Base-by-base conservation (phyloP, 2,329 filamentous ascomycete genomes). In the Fusarium concolor region DNA sequence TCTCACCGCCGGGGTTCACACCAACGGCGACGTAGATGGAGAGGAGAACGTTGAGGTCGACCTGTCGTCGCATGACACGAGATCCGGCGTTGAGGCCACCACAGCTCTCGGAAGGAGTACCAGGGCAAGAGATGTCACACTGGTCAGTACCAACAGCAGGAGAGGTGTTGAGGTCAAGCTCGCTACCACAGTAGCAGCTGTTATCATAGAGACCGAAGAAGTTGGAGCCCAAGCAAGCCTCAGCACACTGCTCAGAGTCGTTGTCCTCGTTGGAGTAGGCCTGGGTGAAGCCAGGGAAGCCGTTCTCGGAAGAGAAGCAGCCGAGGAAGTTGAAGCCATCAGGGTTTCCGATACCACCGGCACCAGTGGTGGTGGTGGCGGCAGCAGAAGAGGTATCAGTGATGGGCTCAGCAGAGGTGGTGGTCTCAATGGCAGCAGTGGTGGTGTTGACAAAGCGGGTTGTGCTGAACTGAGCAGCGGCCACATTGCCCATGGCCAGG, bases 401-500 rank as follows among this genome's bases (percentile, higher is more conserved):
- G 35, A 24, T 31, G 29, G 29, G 29, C 29, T 26, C 55, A 11
- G 52, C 63, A 9, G 44, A 28, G 31, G 46, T 60, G 14, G 14
- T 44, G 24, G 24, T 35, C 22, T 24, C 22, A 18, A 51, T 52
- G 38, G 43, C 44, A 12, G 22, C 14, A 11, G 52, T 55, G 38
- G 29, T 60, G 17, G 24, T 46, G 47, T 69, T 69, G 50, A 42
- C 31, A 44, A 71, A 63, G 24, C 49, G 44, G 11, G 35, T 47
- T 4, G 60, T 63, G 37, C 26, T 46, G 58, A 69, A 58, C 50
- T 67, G 65, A 51, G 76, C 77, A 46, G 73, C 50, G 56, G 67
- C 76, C 62, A 76, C 42, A 39, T 76, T 74, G 72, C 72, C 72
- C 61, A 73, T 73, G 70, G 75, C 77, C 10, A 78, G 61, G 66